Conservation (phyloP, 2,329 filamentous ascomycete species). For the Fonsecaea erecta region DNA sequence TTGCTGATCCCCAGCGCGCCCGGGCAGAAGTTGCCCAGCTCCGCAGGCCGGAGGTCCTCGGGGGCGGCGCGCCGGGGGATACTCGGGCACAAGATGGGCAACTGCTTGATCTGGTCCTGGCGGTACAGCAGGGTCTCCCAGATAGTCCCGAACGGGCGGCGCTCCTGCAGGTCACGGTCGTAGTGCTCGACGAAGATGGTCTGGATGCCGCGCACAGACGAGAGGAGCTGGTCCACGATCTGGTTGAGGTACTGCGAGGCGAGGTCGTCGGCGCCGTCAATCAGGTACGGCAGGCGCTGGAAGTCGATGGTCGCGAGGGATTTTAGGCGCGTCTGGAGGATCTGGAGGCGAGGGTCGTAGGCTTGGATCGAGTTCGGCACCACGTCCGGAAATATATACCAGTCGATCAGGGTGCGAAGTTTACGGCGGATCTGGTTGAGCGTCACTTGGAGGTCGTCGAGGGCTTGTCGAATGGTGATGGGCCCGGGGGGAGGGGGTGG, state of each 20-base stretch:
- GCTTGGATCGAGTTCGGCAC: conserved; percentile 34
- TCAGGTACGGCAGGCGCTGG: conserved; percentile 31
- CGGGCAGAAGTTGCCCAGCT: conserved; percentile 35
- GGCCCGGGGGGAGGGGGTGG: conserved; percentile 28
- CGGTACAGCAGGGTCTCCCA: conserved; percentile 32
- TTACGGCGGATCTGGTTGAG: conserved; percentile 32
- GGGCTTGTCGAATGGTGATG: conserved; percentile 31
- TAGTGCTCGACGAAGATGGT: conserved; percentile 37
- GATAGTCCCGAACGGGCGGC: conserved; percentile 32
- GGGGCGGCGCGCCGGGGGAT: conserved; percentile 28
- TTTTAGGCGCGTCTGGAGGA: conserved; percentile 29
- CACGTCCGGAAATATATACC: conserved; percentile 37
- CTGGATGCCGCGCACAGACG: conserved; percentile 34
- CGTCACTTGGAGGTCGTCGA: conserved; percentile 27
- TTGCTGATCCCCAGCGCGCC: conserved; percentile 37
- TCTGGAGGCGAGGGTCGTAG: conserved; percentile 38
- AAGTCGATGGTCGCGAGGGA: conserved; percentile 29
- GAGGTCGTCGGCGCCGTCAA: conserved; percentile 32
- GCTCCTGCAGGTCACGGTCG: conserved; percentile 33
- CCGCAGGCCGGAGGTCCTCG: conserved; percentile 27
- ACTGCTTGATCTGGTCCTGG: conserved; percentile 30
- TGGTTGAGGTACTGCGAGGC: conserved; percentile 28
- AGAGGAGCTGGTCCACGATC: conserved; percentile 34
- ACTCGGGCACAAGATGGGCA: conserved; percentile 24
- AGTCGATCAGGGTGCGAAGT: conserved; percentile 36